phyloP scores from a whole-genome alignment of 73 alveolate genomes.

The Loxodes magnus region DNA sequence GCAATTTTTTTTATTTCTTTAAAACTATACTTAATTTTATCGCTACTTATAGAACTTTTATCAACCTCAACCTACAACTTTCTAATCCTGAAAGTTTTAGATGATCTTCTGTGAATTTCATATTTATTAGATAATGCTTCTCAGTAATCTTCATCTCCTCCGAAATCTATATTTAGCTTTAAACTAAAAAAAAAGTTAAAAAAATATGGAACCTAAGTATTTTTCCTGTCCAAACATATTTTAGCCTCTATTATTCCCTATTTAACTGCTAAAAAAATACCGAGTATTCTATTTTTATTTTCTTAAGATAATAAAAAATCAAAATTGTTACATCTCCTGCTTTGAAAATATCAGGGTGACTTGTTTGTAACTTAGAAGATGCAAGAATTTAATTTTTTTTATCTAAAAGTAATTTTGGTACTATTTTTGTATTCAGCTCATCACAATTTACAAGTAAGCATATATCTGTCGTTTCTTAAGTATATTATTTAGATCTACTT shows the following conservation, averaged over 20 bases:
- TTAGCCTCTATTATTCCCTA: constrained; percentile 59
- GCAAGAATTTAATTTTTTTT: constrained; percentile 49
- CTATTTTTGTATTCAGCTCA: constrained; percentile 40
- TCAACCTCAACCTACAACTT: constrained; percentile 1
- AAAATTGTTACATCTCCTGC: constrained; percentile 80
- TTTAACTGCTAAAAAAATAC: constrained; percentile 53
- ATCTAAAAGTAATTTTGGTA: constrained; percentile 26
- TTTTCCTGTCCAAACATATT: constrained; percentile 64
- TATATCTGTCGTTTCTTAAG: constrained; percentile 62
- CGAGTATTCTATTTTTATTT: constrained; percentile 60
- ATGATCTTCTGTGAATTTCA: neutral
- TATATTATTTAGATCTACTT: neutral
- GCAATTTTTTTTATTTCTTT: neutral
- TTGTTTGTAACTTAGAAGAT: constrained; percentile 55
- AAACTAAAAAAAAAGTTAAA: constrained; percentile 42
- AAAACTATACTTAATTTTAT: neutral
- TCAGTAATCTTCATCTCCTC: neutral
- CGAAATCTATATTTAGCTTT: neutral
- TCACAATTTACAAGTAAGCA: constrained; percentile 68
- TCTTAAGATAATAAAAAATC: constrained; percentile 61
- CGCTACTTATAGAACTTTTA: neutral
- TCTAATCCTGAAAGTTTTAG: constrained; percentile 3
- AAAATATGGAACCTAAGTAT: constrained; percentile 56
- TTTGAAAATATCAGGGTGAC: constrained; percentile 53
- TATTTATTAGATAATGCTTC: neutral